phyloP scores from a whole-genome alignment of 805 yeast species.

The Starmerella etchellsii region DNA sequence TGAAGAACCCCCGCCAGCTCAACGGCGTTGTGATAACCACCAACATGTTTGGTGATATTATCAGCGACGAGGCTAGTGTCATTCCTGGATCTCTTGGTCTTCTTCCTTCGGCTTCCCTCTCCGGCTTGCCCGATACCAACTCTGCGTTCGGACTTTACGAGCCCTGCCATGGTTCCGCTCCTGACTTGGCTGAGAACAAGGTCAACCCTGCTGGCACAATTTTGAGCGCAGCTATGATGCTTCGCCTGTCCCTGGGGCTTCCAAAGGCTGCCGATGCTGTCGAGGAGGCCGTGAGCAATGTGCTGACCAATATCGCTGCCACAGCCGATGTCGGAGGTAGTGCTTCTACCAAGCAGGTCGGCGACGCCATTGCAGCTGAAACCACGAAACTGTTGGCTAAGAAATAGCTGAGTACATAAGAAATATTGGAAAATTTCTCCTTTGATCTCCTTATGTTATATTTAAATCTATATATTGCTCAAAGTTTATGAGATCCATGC shows the following conservation, averaged over 20 bases:
- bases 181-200: constrained; percentile 74
- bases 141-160: constrained; percentile 92
- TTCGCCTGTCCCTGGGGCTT: constrained; percentile 74
- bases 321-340: constrained; percentile 86
- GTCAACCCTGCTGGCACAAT: constrained; percentile 95
- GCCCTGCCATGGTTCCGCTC: constrained; percentile 98
- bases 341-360: constrained; percentile 78
- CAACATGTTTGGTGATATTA: constrained; percentile 97
- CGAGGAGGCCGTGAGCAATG: constrained; percentile 75
- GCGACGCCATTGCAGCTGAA: constrained; percentile 77
- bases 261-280: constrained; percentile 75
- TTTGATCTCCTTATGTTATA: not conserved
- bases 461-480: constrained; percentile 10
- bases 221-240: constrained; percentile 94
- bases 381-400: constrained; percentile 40
- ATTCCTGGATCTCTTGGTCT: constrained; percentile 96
- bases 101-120: constrained; percentile 89
- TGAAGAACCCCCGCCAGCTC: constrained; percentile 78
- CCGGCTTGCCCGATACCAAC: constrained; percentile 93
- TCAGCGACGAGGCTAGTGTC: constrained; percentile 94
- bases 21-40: constrained; percentile 88
- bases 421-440: too few species aligned
- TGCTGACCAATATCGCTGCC: constrained; percentile 70
- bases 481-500: constrained; percentile 23
- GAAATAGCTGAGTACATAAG: not conserved